A percentile compares a stretch with the other conserved stretches of the same genome.
phyloP scores from a whole-genome alignment of 371 early-diverging fungal genomes.

The Syncephalastrum contaminatum region DNA sequence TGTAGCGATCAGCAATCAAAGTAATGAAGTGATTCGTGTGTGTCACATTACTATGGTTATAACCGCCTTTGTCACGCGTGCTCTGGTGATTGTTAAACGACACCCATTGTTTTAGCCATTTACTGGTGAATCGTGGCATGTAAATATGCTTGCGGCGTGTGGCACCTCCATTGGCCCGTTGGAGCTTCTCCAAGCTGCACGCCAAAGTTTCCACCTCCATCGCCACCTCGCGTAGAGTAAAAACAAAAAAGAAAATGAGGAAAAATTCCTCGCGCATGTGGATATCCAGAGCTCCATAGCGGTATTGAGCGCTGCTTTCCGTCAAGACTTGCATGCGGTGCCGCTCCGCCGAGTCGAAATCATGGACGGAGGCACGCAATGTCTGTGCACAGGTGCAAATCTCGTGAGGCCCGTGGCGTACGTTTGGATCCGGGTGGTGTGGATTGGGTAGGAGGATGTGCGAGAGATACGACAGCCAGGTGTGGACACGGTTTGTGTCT shows the following conservation, averaged over 20 bases:
- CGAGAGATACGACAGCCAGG: constrained; percentile 30
- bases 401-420: background rate
- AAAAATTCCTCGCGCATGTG: constrained; percentile 61
- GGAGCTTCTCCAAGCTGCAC: constrained; percentile 31
- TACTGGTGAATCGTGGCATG: constrained; percentile 49
- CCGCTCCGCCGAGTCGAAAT: constrained; percentile 18
- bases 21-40: too few relatives aligned
- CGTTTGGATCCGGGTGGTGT: background rate
- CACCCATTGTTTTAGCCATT: constrained; percentile 55
- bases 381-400: constrained; percentile 11
- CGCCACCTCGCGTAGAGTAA: constrained; percentile 59
- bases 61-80: constrained; percentile 42
- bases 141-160: constrained; percentile 33
- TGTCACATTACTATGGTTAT: constrained; percentile 29
- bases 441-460: constrained; percentile 18
- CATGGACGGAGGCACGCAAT: constrained; percentile 4
- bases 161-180: constrained; percentile 9
- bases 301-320: background rate
- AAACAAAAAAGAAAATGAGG: constrained; percentile 63
- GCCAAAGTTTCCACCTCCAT: constrained; percentile 51
- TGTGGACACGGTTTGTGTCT: constrained; percentile 28
- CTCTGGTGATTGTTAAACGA: constrained; percentile 39
- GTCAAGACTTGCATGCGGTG: constrained; percentile 8
- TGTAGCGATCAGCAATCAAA: too few relatives aligned
- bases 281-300: constrained; percentile 29